phyloP scores from a whole-genome alignment of 805 yeast species.

The Ogataea pignaliae region DNA sequence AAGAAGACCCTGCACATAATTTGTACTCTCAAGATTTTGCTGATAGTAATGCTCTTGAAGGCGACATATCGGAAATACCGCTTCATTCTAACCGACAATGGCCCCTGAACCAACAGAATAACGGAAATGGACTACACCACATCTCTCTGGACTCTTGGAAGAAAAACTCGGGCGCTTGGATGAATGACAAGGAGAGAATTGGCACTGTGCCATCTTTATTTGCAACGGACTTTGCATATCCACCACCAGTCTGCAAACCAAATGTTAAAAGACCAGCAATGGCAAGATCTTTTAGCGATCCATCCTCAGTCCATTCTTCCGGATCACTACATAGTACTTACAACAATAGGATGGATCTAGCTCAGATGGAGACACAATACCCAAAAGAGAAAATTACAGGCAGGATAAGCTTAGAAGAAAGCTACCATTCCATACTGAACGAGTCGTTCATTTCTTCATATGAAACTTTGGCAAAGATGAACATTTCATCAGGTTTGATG shows the following conservation, averaged over 20 bases:
- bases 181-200: constrained; percentile 16
- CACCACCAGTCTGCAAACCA: not conserved
- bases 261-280: constrained; percentile 9
- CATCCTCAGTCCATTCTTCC: constrained; percentile 11
- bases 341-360: no score
- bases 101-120: constrained; percentile 4
- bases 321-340: not conserved
- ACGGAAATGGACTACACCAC: constrained; percentile 12
- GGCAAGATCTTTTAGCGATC: constrained; percentile 18
- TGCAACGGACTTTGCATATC: constrained; percentile 2
- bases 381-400: not conserved
- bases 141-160: constrained; percentile 29
- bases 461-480: constrained; percentile 8
- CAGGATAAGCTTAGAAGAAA: not conserved
- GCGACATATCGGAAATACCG: constrained; percentile 22
- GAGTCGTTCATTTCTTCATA: constrained; percentile 12
- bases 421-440: constrained; percentile 6
- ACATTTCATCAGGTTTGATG: constrained; percentile 4
- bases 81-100: constrained; percentile 11
- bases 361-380: not conserved
- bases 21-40: constrained; percentile 11
- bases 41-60: constrained; percentile 4
- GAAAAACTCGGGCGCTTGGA: constrained; percentile 19
- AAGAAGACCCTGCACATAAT: not conserved
- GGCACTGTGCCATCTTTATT: constrained; percentile 10